Conservation (phyloP, 305 asterid genomes). For the Solanum hybrid region DNA sequence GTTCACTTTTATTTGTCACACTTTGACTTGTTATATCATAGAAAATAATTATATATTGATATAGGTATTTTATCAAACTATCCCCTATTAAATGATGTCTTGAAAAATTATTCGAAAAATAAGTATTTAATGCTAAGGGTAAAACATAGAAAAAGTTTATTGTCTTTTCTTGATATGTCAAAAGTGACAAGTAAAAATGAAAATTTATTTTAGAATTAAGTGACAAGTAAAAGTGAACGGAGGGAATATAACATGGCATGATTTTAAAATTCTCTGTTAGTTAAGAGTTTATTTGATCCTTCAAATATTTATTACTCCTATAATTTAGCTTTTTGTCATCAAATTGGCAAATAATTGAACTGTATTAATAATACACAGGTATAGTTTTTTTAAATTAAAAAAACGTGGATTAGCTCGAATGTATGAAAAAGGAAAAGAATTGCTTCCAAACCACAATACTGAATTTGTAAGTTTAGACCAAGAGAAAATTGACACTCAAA, state of each 20-base stretch:
- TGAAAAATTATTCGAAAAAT: no score
- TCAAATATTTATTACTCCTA: neutral
- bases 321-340: neutral
- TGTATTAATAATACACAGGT: neutral
- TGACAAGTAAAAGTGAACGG: neutral
- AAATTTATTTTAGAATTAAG: neutral
- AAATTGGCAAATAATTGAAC: neutral
- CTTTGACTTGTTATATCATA: neutral
- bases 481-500: neutral
- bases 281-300: neutral
- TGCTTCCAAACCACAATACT: neutral
- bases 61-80: no score
- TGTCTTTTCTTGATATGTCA: no score
- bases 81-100: neutral
- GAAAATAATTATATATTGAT: no score
- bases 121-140: neutral
- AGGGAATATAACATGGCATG: neutral
- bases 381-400: neutral
- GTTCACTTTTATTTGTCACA: no score
- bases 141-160: no score
- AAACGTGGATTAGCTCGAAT: neutral
- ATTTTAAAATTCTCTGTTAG: neutral
- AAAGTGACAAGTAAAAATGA: no score
- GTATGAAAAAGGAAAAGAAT: neutral
- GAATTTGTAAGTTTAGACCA: neutral